These are phyloP conservation scores for Oryza officinalis DNA, from an alignment of 176 grass and related monocot genomes.

Conservation along the genomic window DNA sequence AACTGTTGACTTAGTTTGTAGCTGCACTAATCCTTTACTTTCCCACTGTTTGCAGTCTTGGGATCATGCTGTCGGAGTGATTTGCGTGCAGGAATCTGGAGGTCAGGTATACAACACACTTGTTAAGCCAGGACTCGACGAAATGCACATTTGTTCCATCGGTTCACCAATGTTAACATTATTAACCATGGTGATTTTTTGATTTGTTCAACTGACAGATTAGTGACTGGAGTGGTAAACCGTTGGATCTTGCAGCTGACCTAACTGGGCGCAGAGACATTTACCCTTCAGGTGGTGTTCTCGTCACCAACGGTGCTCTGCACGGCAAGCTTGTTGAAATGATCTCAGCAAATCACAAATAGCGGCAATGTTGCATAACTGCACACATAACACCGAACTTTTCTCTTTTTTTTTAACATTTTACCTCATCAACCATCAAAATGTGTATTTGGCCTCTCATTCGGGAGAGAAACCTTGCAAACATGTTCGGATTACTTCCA, in stretches of 20 bases:
- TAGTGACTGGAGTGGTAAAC: conserved; percentile 81
- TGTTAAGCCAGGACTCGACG: not conserved
- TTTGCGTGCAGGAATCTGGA: conserved; percentile 89
- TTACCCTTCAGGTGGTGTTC: conserved; percentile 71
- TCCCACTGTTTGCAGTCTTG: conserved; percentile 56
- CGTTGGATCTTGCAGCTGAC: conserved; percentile 78
- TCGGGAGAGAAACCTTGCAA: not conserved
- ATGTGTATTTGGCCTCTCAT: not conserved
- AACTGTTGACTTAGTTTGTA: conserved; percentile 15
- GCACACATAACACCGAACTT: not conserved
- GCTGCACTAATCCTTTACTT: conserved; percentile 20
- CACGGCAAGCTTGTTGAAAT: conserved; percentile 69
- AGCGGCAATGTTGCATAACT: not conserved
- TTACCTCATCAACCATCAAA: not conserved
- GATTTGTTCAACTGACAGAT: conserved; percentile 52
- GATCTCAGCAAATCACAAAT: conserved; percentile 60
- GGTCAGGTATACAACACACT: conserved; percentile 53
- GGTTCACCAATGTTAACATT: not conserved
- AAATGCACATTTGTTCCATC: conserved; percentile 12
- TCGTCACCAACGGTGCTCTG: conserved; percentile 70
- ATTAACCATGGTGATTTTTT: not conserved
- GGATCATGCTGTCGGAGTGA: conserved; percentile 91
- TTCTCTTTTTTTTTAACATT: not conserved
- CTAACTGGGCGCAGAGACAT: conserved; percentile 68
- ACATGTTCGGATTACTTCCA: not conserved